Evolutionary conservation across 78 protist genomes (phyloP), one percentile per base, ranked within the genome.

Genomic region (Pigoraptor vietnamica): DNA sequence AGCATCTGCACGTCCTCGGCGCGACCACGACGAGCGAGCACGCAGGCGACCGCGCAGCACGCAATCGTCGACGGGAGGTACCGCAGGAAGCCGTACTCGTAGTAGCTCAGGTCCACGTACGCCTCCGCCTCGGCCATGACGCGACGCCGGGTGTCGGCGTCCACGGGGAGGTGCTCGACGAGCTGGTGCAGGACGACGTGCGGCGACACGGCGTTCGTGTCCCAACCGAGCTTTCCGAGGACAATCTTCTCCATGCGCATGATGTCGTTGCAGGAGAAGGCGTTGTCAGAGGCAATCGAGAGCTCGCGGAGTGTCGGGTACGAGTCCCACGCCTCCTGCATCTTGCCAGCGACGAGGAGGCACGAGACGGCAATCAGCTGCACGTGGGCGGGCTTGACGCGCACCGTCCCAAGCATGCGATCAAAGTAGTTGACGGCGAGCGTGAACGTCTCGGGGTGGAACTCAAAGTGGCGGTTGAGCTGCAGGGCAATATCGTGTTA

Each of bases 281-380:
- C 39, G 86, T 6, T 25, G 82, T 39, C 37, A 2, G 38, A 79
- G 35, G 93, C 88, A 29, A 9, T 36, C 37, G 14, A 2, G 32
- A 92, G 90, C 35, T 87, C 91, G 34, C 40, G 24, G 38, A 38
- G 81, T 6, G 93, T n/a, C 0, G 93, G 91, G 86, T 92, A 84
- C 38, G 81, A 24, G 86, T 92, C 87, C 93, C 93, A 92, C 34
- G 2, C 86, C 82, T 92, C 93, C 32, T 89, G 89, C 38, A 34
- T 33, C 86, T 92, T 92, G 48, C 81, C 86, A 29, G 90, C 90
- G 37, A 92, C 32, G 24, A 92, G 90, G 40, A 92, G 35, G 39
- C 67, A n/a, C 25, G 93, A 39, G 55, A 91, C 93, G 35, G 93
- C 93, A 9, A 92, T 86, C 33, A 92, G 39, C 56, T 87, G 93